Conservation (phyloP, 1,139 yeast genomes). For the Pichiaceae sp. region DNA sequence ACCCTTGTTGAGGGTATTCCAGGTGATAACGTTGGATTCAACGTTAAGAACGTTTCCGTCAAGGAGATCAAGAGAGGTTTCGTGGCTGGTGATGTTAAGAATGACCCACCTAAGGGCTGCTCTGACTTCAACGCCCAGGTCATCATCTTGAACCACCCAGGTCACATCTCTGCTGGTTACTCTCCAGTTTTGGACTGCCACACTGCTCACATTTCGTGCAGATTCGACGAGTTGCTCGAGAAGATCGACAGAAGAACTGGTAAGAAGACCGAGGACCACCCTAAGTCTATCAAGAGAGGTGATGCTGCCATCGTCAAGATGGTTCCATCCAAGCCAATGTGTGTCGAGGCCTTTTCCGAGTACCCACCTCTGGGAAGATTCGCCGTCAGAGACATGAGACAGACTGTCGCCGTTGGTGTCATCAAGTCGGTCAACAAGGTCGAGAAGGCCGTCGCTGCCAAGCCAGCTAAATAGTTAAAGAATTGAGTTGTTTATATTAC, state of each 20-base stretch:
- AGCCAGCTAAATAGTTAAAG: conserved; percentile 35
- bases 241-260: conserved; percentile 94
- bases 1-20: conserved; percentile 77
- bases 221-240: conserved; percentile 74
- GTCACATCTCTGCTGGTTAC: conserved; percentile 91
- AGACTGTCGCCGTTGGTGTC: conserved; percentile 99
- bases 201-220: conserved; percentile 94
- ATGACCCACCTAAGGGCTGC: conserved; percentile 84
- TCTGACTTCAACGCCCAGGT: conserved; percentile 86
- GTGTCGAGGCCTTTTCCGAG: conserved; percentile 94
- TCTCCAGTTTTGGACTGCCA: conserved; percentile 91
- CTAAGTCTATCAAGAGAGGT: conserved; percentile 86
- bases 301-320: conserved; percentile 90
- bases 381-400: conserved; percentile 99
- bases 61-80: conserved; percentile 94
- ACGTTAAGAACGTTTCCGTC: conserved; percentile 90
- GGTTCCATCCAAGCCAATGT: conserved; percentile 95
- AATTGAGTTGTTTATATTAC: too few species aligned
- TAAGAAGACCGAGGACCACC: conserved; percentile 75
- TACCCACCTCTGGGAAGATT: conserved; percentile 99
- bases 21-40: conserved; percentile 95
- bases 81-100: conserved; percentile 93
- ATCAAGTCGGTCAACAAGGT: conserved; percentile 97
- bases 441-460: conserved; percentile 94
- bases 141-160: conserved; percentile 87